These are phyloP conservation scores for Botrytis medusae DNA, from an alignment of 2,329 filamentous ascomycete genomes.

Conservation along the genomic window DNA sequence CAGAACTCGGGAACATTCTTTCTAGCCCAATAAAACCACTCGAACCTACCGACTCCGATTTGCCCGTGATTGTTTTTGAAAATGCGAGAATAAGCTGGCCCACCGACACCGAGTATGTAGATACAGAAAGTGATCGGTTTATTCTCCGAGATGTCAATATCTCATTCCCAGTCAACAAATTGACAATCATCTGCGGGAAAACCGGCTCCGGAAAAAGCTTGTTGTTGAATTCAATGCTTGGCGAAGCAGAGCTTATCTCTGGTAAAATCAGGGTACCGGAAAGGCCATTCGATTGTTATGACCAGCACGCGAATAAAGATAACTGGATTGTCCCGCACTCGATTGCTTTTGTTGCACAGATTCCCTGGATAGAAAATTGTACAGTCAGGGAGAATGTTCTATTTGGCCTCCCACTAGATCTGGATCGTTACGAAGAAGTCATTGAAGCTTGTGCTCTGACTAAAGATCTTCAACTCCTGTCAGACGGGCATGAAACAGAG, in stretches of 20 bases:
- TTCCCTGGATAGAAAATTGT: conserved; percentile 81
- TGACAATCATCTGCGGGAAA: conserved; percentile 73
- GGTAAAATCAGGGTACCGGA: conserved; percentile 58
- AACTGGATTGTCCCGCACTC: conserved; percentile 68
- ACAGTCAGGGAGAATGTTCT: conserved; percentile 74
- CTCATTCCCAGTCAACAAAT: conserved; percentile 63
- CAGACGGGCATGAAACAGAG: conserved; percentile 74
- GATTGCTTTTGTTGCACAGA: conserved; percentile 73
- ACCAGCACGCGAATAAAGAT: conserved; percentile 56
- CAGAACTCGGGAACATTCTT: conserved; percentile 58
- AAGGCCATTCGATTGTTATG: conserved; percentile 50
- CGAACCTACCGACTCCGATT: conserved; percentile 41
- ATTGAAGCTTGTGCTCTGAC: conserved; percentile 68
- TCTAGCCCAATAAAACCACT: conserved; percentile 42
- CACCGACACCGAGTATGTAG: conserved; percentile 23
- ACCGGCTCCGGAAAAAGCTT: conserved; percentile 78
- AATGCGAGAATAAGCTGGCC: conserved; percentile 67
- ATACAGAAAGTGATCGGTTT: conserved; percentile 45
- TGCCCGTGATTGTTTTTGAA: conserved; percentile 55
- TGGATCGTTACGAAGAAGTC: conserved; percentile 65
- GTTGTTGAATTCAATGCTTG: conserved; percentile 69
- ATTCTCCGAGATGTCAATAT: conserved; percentile 63
- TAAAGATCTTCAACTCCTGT: conserved; percentile 71
- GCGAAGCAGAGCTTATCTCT: conserved; percentile 67
- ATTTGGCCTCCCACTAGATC: conserved; percentile 68